Percentiles rank a stretch among this genome's conserved stretches.
These are phyloP conservation scores for Apiotrichum veenhuisii DNA, from an alignment of 1,284 basidiomycete species.

Conservation along the genomic window DNA sequence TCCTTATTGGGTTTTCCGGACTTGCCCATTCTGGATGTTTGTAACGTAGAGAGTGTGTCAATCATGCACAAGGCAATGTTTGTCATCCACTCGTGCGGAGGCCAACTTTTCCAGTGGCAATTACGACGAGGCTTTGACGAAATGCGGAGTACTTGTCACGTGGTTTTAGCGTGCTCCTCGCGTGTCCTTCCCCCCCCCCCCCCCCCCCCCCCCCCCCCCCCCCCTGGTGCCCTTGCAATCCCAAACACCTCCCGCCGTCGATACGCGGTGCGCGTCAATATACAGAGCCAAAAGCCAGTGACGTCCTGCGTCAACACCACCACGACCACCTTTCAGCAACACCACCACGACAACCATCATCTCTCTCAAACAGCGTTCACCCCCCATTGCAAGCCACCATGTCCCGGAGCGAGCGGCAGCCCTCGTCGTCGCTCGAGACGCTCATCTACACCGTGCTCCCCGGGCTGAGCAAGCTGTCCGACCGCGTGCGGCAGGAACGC, in stretches of 20 bases:
- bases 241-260: no score
- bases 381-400: not conserved
- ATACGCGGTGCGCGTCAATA: no score
- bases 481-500: conserved; percentile 27
- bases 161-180: no score
- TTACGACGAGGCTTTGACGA: no score
- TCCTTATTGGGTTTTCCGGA: conserved; percentile 20
- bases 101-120: not conserved
- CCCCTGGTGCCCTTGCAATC: no score
- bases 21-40: conserved; percentile 14
- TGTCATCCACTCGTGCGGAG: not conserved
- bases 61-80: not conserved
- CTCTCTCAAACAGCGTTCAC: not conserved
- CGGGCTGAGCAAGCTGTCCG: conserved; percentile 21
- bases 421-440: conserved; percentile 34
- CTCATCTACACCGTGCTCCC: conserved; percentile 38
- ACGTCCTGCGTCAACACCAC: no score
- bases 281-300: no score
- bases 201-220: no score
- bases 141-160: no score
- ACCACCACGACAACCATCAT: not conserved
- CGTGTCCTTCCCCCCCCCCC: no score
- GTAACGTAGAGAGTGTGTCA: not conserved
- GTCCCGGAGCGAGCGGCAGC: not conserved
- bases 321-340: no score